These are phyloP conservation scores for Syzygium syzygioides DNA, from an alignment of 441 rosid species.

Conservation along the genomic window DNA sequence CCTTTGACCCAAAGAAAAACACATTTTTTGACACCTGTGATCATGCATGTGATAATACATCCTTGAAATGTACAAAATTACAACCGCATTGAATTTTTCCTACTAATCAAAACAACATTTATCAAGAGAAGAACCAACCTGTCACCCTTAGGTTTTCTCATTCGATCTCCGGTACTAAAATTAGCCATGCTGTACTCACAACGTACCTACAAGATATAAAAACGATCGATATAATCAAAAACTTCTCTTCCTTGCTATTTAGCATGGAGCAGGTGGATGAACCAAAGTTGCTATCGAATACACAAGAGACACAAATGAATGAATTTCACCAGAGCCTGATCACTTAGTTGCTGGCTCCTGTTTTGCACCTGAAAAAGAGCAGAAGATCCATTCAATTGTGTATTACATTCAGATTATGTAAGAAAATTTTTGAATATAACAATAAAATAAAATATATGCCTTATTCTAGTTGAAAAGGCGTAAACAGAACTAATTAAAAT, in stretches of 20 bases:
- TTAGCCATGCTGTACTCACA: constrained; percentile 96
- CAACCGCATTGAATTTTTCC: neutral
- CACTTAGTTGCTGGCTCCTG: constrained; percentile 59
- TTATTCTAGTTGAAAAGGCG: neutral
- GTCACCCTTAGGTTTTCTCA: constrained; percentile 81
- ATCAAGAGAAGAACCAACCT: constrained; percentile 33
- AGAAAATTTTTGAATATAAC: neutral
- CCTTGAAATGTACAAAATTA: neutral
- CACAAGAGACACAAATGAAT: neutral
- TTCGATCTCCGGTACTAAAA: constrained; percentile 90
- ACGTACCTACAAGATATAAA: constrained; percentile 40
- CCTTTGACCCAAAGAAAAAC: neutral
- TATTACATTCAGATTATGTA: neutral
- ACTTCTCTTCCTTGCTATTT: neutral
- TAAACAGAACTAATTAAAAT: neutral
- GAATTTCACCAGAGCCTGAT: constrained; percentile 61
- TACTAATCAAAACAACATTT: neutral
- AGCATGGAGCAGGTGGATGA: neutral
- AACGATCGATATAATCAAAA: neutral
- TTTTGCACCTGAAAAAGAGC: constrained; percentile 53
- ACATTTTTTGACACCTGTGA: neutral
- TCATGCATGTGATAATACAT: neutral
- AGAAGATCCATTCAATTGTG: neutral
- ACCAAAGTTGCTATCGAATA: neutral
- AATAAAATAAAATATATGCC: neutral